Evolutionary conservation across 2,329 filamentous ascomycete genomes (phyloP).

Genomic region (Chaetomiaceae sp.): DNA sequence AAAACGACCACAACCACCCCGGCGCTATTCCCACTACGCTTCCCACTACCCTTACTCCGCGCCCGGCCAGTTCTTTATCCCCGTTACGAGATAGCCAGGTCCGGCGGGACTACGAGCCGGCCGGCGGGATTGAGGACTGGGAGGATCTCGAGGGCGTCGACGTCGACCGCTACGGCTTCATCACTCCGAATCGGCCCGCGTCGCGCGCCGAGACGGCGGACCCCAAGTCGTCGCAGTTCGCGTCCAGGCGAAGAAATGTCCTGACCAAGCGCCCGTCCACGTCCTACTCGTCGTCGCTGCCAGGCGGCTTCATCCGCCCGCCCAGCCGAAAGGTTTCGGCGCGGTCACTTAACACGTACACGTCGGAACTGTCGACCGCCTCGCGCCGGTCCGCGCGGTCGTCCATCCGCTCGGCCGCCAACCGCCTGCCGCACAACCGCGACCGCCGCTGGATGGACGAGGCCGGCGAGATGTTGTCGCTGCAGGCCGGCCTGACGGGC

Average conservation of each 20-base stretch:
- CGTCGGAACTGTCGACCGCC: conserved; percentile 44
- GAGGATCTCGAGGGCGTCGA: conserved; percentile 55
- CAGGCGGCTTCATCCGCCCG: conserved; percentile 35
- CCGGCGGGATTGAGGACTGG: conserved; percentile 61
- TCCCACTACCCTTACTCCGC: conserved; percentile 33
- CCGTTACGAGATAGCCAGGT: conserved; percentile 37
- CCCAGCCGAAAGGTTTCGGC: conserved; percentile 52
- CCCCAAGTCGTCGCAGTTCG: conserved; percentile 37
- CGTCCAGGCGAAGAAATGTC: conserved; percentile 42
- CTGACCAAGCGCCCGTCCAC: conserved; percentile 36
- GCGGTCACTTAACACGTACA: conserved; percentile 52
- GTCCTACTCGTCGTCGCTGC: conserved; percentile 30
- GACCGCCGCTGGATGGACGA: conserved; percentile 57
- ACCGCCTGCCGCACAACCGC: conserved; percentile 54
- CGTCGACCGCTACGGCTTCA: conserved; percentile 65
- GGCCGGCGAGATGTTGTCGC: conserved; percentile 60
- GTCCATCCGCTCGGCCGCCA: conserved; percentile 51
- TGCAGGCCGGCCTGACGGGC: conserved; percentile 51
- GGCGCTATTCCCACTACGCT: conserved; percentile 29
- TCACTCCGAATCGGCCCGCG: conserved; percentile 40
- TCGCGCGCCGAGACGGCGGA: conserved; percentile 39
- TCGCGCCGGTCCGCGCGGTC: conserved; percentile 50
- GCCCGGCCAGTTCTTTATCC: conserved; percentile 40
- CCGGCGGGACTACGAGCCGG: conserved; percentile 41
- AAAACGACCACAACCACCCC: conserved; percentile 26